A percentile compares a stretch with the other conserved stretches of the same genome.
Conservation (phyloP, 164 flowering plant species). For the Annona cherimola region DNA sequence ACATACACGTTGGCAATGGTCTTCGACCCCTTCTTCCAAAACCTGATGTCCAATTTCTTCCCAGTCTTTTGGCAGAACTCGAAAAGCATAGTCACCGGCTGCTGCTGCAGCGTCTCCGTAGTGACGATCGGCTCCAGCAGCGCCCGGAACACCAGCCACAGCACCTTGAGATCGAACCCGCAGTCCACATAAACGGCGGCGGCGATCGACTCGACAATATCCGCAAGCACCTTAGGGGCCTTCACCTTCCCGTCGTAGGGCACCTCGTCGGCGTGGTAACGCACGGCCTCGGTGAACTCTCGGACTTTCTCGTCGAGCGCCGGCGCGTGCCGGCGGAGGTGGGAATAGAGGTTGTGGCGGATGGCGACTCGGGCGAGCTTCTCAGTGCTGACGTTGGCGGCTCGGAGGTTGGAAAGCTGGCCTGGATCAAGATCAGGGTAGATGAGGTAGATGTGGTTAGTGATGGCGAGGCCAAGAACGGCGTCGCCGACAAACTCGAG, state of each 20-base stretch:
- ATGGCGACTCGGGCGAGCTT: slow-evolving; percentile 31
- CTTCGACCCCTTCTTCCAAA: slow-evolving; percentile 30
- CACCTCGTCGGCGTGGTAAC: slow-evolving; percentile 34
- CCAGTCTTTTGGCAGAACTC: slow-evolving; percentile 63
- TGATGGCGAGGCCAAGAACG: slow-evolving; percentile 16
- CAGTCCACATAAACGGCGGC: slow-evolving; percentile 79
- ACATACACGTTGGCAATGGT: slow-evolving; percentile 41
- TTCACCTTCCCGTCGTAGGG: slow-evolving; percentile 57
- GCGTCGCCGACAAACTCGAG: slow-evolving; percentile 34
- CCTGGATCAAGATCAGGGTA: slow-evolving; percentile 28
- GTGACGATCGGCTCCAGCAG: slow-evolving; percentile 59
- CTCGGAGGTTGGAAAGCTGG: slow-evolving; percentile 22
- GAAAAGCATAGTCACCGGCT: slow-evolving; percentile 50
- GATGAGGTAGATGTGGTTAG: slow-evolving; percentile 19
- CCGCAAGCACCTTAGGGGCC: slow-evolving; percentile 85
- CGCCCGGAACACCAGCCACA: slow-evolving; percentile 62
- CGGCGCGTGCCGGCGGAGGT: slow-evolving; percentile 48
- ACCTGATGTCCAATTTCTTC: slow-evolving; percentile 36
- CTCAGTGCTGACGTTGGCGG: slow-evolving; percentile 33
- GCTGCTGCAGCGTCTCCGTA: slow-evolving; percentile 34
- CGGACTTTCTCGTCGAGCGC: slow-evolving; percentile 47
- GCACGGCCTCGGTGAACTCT: slow-evolving; percentile 47
- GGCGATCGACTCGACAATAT: slow-evolving; percentile 74
- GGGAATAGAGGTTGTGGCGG: slow-evolving; percentile 32
- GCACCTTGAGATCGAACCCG: slow-evolving; percentile 36